These are phyloP conservation scores for Pichia thaimueangensis DNA, from an alignment of 805 yeast species.

Conservation along the genomic window DNA sequence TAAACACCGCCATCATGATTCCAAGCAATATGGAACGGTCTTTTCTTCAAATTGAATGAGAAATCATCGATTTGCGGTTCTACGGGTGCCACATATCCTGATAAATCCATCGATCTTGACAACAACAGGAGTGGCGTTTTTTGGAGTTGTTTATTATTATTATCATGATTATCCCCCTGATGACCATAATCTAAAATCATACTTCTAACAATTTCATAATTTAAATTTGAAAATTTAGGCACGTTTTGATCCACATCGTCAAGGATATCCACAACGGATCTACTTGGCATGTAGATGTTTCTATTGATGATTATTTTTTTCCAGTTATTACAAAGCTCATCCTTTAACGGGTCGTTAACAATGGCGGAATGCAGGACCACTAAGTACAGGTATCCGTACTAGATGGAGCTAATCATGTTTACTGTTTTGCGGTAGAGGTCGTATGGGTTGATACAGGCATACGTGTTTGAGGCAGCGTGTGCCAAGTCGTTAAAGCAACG, in stretches of 20 bases:
- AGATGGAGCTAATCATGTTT: not conserved
- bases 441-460: conserved; percentile 1
- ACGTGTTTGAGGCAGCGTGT: not conserved
- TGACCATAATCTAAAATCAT: not conserved
- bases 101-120: not conserved
- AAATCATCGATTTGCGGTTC: not conserved
- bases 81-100: not conserved
- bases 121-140: not conserved
- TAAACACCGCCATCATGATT: conserved; percentile 2
- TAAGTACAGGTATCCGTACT: conserved; percentile 2
- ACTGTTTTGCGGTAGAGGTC: conserved; percentile 1
- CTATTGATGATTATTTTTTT: not conserved
- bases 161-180: not conserved
- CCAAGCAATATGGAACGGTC: not conserved
- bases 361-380: not conserved
- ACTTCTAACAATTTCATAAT: not conserved
- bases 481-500: not conserved
- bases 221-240: not conserved
- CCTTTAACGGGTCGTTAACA: not conserved
- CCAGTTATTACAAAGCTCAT: not conserved
- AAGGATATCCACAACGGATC: conserved; percentile 1
- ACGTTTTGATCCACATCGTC: not conserved
- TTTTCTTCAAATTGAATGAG: not conserved
- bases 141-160: not conserved
- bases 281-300: not conserved